Conservation (phyloP, 768 basidiomycete genomes). For the Russula sp. region DNA sequence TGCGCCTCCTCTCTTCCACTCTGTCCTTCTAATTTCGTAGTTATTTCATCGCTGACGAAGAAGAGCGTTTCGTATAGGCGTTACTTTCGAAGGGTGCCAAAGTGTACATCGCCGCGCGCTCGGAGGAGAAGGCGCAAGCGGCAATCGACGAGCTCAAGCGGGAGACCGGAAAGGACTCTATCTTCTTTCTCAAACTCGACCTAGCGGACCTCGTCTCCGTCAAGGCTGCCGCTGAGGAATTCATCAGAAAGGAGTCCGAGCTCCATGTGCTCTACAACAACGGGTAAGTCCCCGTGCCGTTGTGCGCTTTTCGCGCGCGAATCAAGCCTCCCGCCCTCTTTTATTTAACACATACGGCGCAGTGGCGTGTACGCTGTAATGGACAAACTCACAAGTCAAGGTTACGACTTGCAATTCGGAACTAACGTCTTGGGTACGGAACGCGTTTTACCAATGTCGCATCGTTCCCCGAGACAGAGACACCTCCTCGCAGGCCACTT, state of each 20-base stretch:
- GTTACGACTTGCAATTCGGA: constrained; percentile 4
- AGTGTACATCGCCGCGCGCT: constrained; percentile 2
- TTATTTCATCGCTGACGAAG: no score
- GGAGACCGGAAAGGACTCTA: background rate
- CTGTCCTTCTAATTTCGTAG: background rate
- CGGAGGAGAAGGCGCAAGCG: background rate
- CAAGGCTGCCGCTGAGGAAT: background rate
- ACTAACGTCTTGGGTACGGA: background rate
- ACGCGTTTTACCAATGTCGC: background rate
- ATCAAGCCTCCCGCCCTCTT: background rate
- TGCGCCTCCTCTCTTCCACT: background rate
- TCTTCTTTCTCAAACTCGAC: background rate
- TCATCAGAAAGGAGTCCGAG: background rate
- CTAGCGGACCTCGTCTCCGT: background rate
- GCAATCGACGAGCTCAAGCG: background rate
- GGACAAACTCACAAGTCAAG: background rate
- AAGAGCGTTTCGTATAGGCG: background rate
- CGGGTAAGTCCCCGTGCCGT: background rate
- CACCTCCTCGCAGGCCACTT: background rate
- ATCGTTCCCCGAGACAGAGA: background rate
- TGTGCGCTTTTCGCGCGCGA: background rate
- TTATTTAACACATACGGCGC: background rate
- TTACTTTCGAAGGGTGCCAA: constrained; percentile 3
- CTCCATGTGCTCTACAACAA: constrained; percentile 6
- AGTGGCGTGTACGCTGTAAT: constrained; percentile 1